phyloP scores from a whole-genome alignment of 495 filamentous ascomycete genomes.

The Hypoxylon lienhwacheense region DNA sequence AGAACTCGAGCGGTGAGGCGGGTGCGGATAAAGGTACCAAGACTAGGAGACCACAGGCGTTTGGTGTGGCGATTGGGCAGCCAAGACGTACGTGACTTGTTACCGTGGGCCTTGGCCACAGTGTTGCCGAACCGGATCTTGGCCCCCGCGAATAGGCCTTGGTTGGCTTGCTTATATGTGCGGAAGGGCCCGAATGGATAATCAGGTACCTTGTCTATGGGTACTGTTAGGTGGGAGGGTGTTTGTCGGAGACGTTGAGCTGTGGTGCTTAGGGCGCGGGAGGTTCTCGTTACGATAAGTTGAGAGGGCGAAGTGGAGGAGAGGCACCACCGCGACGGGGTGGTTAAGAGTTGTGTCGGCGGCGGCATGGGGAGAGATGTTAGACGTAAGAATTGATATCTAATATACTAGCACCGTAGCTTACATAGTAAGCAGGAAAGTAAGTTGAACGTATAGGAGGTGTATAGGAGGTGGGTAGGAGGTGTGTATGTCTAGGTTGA shows the following conservation, averaged over 20 bases:
- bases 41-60: slow-evolving; percentile 68
- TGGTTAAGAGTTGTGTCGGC: slow-evolving; percentile 13
- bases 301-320: slow-evolving; percentile 12
- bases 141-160: slow-evolving; percentile 77
- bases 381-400: neutral
- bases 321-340: slow-evolving; percentile 23
- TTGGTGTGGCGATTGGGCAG: slow-evolving; percentile 83
- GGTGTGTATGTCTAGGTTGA: no score
- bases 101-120: slow-evolving; percentile 72
- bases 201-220: slow-evolving; percentile 56
- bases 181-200: slow-evolving; percentile 84
- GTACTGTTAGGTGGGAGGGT: slow-evolving; percentile 36
- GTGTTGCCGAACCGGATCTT: slow-evolving; percentile 90
- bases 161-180: slow-evolving; percentile 84
- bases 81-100: slow-evolving; percentile 86
- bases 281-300: neutral
- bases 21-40: slow-evolving; percentile 67
- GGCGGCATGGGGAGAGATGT: slow-evolving; percentile 3
- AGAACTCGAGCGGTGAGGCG: slow-evolving; percentile 76
- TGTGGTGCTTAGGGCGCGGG: slow-evolving; percentile 29
- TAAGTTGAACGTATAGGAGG: no score
- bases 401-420: no score
- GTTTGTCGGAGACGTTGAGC: slow-evolving; percentile 29
- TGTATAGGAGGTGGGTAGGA: no score
- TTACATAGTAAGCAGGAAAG: no score